Evolutionary conservation across 2,329 filamentous ascomycete species (phyloP), one percentile per base, ranked within the genome.

Genomic region (Periconia macrospinosa): DNA sequence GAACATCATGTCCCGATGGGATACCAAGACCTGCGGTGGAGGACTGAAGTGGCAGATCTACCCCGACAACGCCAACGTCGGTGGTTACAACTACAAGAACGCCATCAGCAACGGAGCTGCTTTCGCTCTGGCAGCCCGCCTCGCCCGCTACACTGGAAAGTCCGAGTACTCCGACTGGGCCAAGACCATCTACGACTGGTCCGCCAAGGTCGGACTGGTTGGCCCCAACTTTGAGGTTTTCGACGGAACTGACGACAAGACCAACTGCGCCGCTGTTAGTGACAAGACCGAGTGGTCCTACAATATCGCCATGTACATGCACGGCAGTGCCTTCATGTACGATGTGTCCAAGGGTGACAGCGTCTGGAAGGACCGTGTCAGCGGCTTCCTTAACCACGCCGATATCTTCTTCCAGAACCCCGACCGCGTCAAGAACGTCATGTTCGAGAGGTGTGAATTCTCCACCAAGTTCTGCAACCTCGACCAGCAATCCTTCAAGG

Each of bases 21-120:
- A 92, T 68, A 80, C 76, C 0, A 76, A 78, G 0, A 74, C 77
- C 40, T 95, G 91, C 65, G 80, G 79, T 23, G 91, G 91, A 55
- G 91, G 91, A 5, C 76, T 94, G 45, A 80, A 85, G 52, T 93
- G 90, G 90, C 91, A 96, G 76, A 91, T 96, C 61, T 92, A 87
- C 70, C 76, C 82, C 1, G 84, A 83, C 63, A 93, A 95, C 69
- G 86, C 86, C 57, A 68, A 70, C 43, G 91, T 91, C 14, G 33
- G 33, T 37, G 43, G 43, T 7, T 87, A 92, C 70, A 81, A 85
- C 66, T 94, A 95, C 82, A 94, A 92, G 75, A 93, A 93, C 76
- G 82, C 86, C 15, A 84, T 92, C 62, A 87, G 86, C 56, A 94
- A 94, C 71, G 90, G 89, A 41, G 87, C 86, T n/a, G 85, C 94